These are phyloP conservation scores for Fusarium sororula DNA, from an alignment of 2,329 filamentous ascomycete species.

Conservation along the genomic window DNA sequence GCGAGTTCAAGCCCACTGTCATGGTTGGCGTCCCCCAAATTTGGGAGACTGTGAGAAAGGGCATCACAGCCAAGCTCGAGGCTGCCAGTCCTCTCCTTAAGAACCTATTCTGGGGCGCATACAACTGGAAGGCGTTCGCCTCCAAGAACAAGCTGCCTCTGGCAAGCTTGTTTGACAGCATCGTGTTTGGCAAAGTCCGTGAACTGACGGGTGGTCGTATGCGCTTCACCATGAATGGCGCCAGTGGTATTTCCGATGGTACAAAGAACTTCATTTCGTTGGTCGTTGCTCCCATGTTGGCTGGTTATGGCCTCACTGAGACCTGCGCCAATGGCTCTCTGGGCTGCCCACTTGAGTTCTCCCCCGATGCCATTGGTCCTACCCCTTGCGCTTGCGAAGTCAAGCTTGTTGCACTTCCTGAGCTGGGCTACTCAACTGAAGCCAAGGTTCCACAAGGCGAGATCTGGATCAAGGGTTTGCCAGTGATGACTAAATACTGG, in stretches of 20 bases:
- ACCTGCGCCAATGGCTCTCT: constrained; percentile 86
- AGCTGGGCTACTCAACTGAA: constrained; percentile 84
- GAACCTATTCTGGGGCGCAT: constrained; percentile 79
- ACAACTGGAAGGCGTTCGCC: constrained; percentile 67
- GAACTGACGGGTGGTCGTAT: constrained; percentile 88
- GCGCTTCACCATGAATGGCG: constrained; percentile 92
- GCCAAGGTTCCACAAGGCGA: constrained; percentile 87
- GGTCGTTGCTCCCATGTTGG: constrained; percentile 92
- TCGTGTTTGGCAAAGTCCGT: constrained; percentile 93
- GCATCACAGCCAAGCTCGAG: constrained; percentile 83
- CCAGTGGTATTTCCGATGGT: constrained; percentile 86
- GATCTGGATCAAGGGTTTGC: constrained; percentile 84
- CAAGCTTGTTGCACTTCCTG: constrained; percentile 90
- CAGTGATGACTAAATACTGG: constrained; percentile 82
- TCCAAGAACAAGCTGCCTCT: constrained; percentile 69
- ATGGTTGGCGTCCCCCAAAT: constrained; percentile 95
- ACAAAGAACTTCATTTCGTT: constrained; percentile 93
- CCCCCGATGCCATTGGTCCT: constrained; percentile 78
- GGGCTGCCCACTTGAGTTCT: constrained; percentile 87
- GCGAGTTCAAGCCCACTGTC: constrained; percentile 87
- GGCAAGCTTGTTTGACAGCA: constrained; percentile 74
- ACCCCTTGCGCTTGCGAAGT: constrained; percentile 81
- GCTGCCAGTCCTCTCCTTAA: constrained; percentile 73
- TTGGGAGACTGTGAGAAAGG: constrained; percentile 98
- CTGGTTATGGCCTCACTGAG: constrained; percentile 93